phyloP scores from a whole-genome alignment of 108 stramenopile genomes.

The Parietichytrium sp. region DNA sequence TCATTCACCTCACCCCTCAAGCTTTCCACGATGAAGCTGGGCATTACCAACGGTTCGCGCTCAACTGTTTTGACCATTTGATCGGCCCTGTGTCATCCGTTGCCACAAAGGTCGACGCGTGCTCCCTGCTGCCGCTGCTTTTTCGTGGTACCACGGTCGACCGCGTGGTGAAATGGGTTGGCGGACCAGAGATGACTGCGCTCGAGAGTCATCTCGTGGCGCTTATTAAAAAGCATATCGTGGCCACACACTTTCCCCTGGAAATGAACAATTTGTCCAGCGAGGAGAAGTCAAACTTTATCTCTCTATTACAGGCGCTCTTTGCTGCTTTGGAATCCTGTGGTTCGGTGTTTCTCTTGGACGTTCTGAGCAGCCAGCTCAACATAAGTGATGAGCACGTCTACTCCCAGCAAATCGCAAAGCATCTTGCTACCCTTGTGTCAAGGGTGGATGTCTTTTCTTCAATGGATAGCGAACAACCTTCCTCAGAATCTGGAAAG shows the following conservation, averaged over 20 bases:
- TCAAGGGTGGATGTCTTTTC: constrained; percentile 4
- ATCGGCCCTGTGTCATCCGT: not conserved
- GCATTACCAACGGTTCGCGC: not conserved
- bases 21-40: not conserved
- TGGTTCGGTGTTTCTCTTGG: not conserved
- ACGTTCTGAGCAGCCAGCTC: not conserved
- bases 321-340: constrained; percentile 3
- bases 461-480: too few species aligned
- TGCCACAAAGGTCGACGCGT: constrained; percentile 15
- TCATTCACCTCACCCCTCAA: not conserved
- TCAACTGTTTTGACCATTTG: not conserved
- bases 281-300: not conserved
- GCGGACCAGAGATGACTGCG: too few species aligned
- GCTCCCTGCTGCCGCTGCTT: constrained; percentile 9
- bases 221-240: not conserved
- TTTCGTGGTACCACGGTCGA: not conserved
- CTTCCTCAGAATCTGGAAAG: too few species aligned
- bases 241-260: too few species aligned
- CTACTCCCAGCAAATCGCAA: not conserved
- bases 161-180: not conserved
- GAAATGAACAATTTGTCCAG: not conserved
- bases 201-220: too few species aligned
- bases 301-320: not conserved
- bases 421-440: not conserved
- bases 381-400: not conserved